These are phyloP conservation scores for Hanseniaspora lachancei DNA, from an alignment of 805 yeast species.

Conservation along the genomic window DNA sequence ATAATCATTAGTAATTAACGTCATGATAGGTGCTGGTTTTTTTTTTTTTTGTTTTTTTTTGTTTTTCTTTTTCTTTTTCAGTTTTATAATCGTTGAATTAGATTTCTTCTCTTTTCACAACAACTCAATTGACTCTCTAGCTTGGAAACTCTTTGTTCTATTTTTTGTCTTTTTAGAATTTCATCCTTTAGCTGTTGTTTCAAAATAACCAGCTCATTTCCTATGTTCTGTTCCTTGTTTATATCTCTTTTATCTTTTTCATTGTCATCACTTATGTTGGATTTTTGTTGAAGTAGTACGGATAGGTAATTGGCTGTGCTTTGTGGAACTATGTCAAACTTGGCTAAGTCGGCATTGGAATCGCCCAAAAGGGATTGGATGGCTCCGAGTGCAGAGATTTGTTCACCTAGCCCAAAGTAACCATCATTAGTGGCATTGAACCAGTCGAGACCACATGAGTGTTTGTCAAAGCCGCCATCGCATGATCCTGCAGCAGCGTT, in stretches of 20 bases:
- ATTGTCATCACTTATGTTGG: not conserved
- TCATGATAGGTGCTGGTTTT: not conserved
- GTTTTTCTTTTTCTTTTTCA: not conserved
- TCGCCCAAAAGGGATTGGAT: constrained; percentile 36
- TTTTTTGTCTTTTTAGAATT: not conserved
- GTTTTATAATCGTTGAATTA: not conserved
- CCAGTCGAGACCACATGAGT: constrained; percentile 69
- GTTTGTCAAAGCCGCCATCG: constrained; percentile 59
- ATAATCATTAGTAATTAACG: not conserved
- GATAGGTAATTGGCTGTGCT: not conserved
- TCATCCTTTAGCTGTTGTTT: not conserved
- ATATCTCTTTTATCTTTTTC: not conserved
- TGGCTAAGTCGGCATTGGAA: not conserved
- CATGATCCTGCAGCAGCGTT: constrained; percentile 58
- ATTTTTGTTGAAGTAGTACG: not conserved
- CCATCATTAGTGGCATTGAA: constrained; percentile 45
- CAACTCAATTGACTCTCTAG: not conserved
- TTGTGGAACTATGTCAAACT: not conserved
- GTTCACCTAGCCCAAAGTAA: constrained; percentile 63
- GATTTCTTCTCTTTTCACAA: not conserved
- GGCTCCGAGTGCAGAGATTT: constrained; percentile 57
- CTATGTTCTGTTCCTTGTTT: not conserved
- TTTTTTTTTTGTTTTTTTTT: not conserved
- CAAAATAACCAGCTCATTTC: not conserved
- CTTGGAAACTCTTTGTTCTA: not conserved